phyloP scores from a whole-genome alignment of 164 flowering plant genomes.

The Protea cynaroides region DNA sequence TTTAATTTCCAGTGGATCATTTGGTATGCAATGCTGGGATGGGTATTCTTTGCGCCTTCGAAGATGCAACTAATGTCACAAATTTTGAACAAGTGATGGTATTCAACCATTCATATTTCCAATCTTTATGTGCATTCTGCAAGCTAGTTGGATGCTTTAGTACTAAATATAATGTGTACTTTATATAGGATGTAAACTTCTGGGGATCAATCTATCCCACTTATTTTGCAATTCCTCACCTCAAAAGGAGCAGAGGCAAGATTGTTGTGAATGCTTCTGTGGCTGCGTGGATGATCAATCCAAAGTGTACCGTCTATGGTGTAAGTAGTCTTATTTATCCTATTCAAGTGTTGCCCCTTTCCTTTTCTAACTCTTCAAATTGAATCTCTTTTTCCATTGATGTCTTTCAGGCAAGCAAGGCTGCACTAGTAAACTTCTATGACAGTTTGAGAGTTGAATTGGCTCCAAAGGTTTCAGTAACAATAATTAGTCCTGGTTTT shows the following conservation, averaged over 20 bases:
- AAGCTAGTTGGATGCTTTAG: background rate
- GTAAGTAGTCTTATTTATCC: background rate
- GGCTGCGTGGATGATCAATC: background rate
- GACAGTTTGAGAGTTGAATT: too few relatives aligned
- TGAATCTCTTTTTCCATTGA: too few relatives aligned
- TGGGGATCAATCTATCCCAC: conserved; percentile 7
- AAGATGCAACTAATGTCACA: background rate
- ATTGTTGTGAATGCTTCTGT: background rate
- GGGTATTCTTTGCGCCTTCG: background rate
- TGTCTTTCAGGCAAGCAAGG: too few relatives aligned
- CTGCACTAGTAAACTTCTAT: too few relatives aligned
- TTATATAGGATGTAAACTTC: conserved; percentile 4
- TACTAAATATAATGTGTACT: too few relatives aligned
- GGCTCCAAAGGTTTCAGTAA: too few relatives aligned
- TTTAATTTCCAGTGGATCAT: too few relatives aligned
- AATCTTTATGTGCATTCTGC: too few relatives aligned
- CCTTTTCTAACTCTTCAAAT: too few relatives aligned
- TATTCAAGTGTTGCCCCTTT: too few relatives aligned
- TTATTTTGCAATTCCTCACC: conserved; percentile 2
- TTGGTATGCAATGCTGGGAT: conserved; percentile 3
- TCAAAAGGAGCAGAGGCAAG: conserved; percentile 5
- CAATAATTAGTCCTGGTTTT: too few relatives aligned
- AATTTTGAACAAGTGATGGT: conserved; percentile 1
- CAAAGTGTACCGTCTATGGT: background rate
- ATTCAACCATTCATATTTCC: too few relatives aligned